Percentiles rank a stretch among this genome's conserved stretches.
Conservation (phyloP, 2,329 filamentous ascomycete genomes). For the Botrytis tulipae region DNA sequence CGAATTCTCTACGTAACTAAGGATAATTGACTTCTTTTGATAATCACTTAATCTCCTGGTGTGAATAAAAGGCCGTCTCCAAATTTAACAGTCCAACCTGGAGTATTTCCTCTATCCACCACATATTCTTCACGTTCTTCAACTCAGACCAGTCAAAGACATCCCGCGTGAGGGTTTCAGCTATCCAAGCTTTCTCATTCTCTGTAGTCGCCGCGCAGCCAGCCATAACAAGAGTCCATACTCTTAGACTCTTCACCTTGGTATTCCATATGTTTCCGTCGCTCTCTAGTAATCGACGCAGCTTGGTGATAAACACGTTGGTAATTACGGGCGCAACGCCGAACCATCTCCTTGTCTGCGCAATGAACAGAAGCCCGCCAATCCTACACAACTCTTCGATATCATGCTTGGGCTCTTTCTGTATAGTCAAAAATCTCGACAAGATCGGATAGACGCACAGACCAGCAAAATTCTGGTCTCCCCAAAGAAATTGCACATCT, state of each 20-base stretch:
- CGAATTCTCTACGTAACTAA: not conserved
- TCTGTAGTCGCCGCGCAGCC: not conserved
- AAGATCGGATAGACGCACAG: constrained; percentile 12
- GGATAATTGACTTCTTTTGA: not conserved
- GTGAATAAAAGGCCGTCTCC: not conserved
- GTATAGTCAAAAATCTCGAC: not conserved
- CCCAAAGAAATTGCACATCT: not conserved
- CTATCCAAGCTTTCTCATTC: not conserved
- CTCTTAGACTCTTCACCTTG: not conserved
- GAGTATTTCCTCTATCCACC: constrained; percentile 2
- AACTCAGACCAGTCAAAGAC: not conserved
- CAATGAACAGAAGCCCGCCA: not conserved
- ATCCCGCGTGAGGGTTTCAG: not conserved
- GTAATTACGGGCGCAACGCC: not conserved
- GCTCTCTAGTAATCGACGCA: not conserved
- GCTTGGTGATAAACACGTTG: not conserved
- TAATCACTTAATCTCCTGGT: not conserved
- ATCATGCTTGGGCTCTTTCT: not conserved
- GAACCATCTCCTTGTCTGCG: not conserved
- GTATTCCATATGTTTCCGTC: not conserved
- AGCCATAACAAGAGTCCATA: constrained; percentile 4
- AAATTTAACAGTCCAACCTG: not conserved
- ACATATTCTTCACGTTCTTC: not conserved
- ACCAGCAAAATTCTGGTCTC: constrained; percentile 2
- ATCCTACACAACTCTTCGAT: constrained; percentile 8